phyloP scores from a whole-genome alignment of 257 asterid genomes.

The Capsicum pubescens region DNA sequence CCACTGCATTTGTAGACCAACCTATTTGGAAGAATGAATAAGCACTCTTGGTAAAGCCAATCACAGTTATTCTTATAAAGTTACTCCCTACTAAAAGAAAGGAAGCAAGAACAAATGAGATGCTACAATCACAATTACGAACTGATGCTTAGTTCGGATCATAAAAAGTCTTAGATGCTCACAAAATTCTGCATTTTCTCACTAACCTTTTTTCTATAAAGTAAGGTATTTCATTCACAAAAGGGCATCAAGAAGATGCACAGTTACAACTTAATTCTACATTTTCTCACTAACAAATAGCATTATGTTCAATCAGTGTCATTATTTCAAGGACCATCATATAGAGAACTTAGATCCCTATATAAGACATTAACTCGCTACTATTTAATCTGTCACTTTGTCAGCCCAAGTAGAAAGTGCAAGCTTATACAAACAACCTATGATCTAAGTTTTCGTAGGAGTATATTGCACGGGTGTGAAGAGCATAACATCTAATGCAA shows the following conservation, averaged over 20 bases:
- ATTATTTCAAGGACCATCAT: not conserved
- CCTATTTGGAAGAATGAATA: not conserved
- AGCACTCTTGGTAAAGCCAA: not conserved
- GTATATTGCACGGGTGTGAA: not conserved
- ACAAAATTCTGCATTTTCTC: not conserved
- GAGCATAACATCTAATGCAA: not conserved
- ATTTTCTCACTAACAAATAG: not conserved
- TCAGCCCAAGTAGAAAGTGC: not conserved
- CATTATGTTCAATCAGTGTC: not conserved
- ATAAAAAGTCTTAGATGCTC: not conserved
- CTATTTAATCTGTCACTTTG: not conserved
- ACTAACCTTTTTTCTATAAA: not conserved
- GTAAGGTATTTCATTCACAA: too few species aligned
- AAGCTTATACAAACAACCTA: not conserved
- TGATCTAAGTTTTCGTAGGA: not conserved
- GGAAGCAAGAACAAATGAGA: not conserved
- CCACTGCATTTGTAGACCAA: not conserved
- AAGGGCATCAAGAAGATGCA: too few species aligned
- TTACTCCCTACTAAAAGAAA: not conserved
- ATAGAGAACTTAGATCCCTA: not conserved
- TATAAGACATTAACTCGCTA: not conserved
- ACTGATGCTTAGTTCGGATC: not conserved
- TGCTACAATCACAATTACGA: not conserved
- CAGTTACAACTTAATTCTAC: too few species aligned
- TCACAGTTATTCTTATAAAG: not conserved